Base-by-base conservation (phyloP, 2,329 filamentous ascomycete genomes). In the Sarocladium brachiariae region DNA sequence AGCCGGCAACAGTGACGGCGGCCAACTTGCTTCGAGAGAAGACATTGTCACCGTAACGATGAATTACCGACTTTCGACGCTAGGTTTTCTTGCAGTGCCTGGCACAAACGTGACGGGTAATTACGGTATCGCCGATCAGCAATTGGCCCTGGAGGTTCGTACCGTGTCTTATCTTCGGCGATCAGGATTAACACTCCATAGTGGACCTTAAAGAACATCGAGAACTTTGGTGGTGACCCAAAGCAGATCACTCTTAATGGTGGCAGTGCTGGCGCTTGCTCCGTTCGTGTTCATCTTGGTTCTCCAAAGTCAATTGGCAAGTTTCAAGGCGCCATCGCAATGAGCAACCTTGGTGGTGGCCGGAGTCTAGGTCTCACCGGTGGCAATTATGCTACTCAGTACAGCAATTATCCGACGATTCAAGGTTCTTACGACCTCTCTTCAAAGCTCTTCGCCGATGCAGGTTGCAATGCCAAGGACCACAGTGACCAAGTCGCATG, bases 131-230 rank as follows among this genome's bases (percentile, higher is more conserved):
- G 33, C 33, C 14, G 33, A 35, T n/a, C 33, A 35, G 14, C 33
- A 35, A n/a, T n/a, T 35, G 33, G 33, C 33, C 5, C 14, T 35
- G 33, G 33, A 35, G 33, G 33, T 35, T 35, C 33, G 33, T 35
- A n/a, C 14, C 14, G 6, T 13, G 13, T 8, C 27, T 31, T 7
- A 8, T 7, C 7, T 31, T 7, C 13, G 8, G 27, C 8, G 27
- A 31, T 31, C 27, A 13, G 18, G 6, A n/a, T n/a, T 35, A n/a
- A 35, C 33, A 8, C 14, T 23, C 37, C 8, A 19, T 58, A 73
- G 55, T 82, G 79, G 68, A 72, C 81, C 0, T 71, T 78, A 47
- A 67, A 66, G 7, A 62, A 82, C 52, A 77, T 82, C 49, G 56
- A 61, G 2, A 59, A 66, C 2, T 82, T 83, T 49, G 77, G 79